phyloP scores from a whole-genome alignment of 495 filamentous ascomycete genomes.

The Astrocystis sublimbata region DNA sequence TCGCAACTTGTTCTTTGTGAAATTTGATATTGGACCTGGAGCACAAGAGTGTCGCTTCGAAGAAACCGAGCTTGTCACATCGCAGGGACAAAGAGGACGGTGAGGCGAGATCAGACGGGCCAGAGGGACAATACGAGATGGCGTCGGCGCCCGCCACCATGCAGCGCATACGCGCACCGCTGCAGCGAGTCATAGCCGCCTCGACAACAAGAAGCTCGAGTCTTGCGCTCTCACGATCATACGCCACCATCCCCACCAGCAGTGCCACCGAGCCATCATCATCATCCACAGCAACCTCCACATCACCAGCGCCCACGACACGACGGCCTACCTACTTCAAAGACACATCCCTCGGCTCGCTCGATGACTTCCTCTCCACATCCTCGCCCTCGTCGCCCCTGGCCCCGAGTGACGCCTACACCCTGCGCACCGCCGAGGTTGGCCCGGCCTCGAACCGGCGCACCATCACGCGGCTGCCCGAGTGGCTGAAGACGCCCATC shows the following conservation, averaged over 20 bases:
- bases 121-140: conserved; percentile 18
- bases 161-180: conserved; percentile 24
- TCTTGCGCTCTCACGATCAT: conserved; percentile 20
- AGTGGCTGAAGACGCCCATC: conserved; percentile 95
- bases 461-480: conserved; percentile 86
- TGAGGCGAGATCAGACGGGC: not conserved
- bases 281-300: not conserved
- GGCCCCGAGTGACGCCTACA: conserved; percentile 59
- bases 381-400: conserved; percentile 41
- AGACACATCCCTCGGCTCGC: conserved; percentile 81
- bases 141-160: conserved; percentile 25
- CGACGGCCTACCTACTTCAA: conserved; percentile 70
- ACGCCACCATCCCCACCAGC: conserved; percentile 33
- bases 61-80: no score
- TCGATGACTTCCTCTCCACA: conserved; percentile 76
- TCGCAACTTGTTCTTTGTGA: no score
- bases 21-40: no score
- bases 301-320: conserved; percentile 6
- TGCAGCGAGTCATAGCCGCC: conserved; percentile 27
- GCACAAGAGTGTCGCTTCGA: no score
- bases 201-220: conserved; percentile 19
- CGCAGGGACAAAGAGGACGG: no score
- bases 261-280: conserved; percentile 20
- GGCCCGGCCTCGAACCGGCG: conserved; percentile 79
- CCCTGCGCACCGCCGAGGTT: conserved; percentile 75